Base-by-base conservation (phyloP, 768 basidiomycete species). In the Suillus discolor region DNA sequence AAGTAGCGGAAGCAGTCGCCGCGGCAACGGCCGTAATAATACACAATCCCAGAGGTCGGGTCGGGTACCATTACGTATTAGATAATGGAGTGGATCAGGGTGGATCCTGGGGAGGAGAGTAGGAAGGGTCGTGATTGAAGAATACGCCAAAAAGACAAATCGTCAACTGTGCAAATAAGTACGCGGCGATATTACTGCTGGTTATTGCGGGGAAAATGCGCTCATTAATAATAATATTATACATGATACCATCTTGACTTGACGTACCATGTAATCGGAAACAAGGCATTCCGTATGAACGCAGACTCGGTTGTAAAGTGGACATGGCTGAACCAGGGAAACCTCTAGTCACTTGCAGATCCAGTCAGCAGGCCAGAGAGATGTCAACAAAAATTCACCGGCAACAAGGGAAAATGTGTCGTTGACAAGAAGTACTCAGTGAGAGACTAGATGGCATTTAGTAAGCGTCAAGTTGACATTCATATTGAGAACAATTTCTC, bases 201-300 rank as follows among this genome's bases (percentile, higher is more conserved):
- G 36, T 25, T 25, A 28, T 13, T 31, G 25, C 41, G 59, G 59
- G 41, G 59, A 8, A 60, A 18, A 31, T 42, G 25, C 39, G 59
- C 59, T 1, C 2, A 55, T 53, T 53, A 28, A 16, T 53, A 53
- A 53, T 53, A 53, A 9, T 6, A 34, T 20, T 0, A 54, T 47
- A 31, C 18, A 31, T 18, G 16, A 36, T 34, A 28, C 41, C 41
- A 60, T 25, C 23, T 59, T 41, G 57, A 23, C 15, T 41, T 28
- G 57, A 59, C 38, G 25, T 41, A 28, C 39, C 36, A 28, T 20
- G 41, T 28, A 31, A 42, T 42, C 59, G 59, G 59, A 60, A 28
- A 60, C 18, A 60, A 20, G 59, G 59, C 25, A 60, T 42, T 60
- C 59, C 59, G 53, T 31, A 54, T 54, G 53, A 54, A 16, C 53